These are phyloP conservation scores for Quercus robur DNA, from an alignment of 306 rosid species.

Conservation along the genomic window DNA sequence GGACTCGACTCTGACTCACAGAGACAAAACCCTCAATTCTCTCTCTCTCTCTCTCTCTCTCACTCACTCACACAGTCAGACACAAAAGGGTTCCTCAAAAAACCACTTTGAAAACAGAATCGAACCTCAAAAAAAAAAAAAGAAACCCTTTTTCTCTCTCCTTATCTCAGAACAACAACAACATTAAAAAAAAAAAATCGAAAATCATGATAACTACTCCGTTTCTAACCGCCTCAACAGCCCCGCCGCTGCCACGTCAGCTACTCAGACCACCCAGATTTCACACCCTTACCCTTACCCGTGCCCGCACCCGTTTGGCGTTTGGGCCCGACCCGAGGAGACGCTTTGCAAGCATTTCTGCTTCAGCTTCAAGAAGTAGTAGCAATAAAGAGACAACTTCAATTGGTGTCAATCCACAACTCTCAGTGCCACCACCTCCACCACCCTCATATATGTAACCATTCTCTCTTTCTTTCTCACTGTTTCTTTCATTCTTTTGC, in stretches of 20 bases:
- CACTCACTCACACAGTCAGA: no score
- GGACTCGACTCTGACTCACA: no score
- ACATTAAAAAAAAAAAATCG: not conserved
- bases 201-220: not conserved
- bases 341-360: constrained; percentile 73
- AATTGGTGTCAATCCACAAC: constrained; percentile 70
- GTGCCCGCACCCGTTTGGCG: not conserved
- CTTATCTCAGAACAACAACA: no score
- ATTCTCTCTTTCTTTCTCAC: constrained; percentile 10
- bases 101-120: no score
- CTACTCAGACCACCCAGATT: not conserved
- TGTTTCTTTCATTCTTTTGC: not conserved
- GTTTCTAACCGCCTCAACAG: not conserved
- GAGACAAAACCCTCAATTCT: no score
- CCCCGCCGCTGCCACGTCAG: not conserved
- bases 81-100: no score
- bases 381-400: constrained; percentile 59
- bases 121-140: no score
- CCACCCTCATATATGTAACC: constrained; percentile 62
- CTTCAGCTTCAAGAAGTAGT: constrained; percentile 25
- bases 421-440: constrained; percentile 62
- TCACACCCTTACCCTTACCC: not conserved
- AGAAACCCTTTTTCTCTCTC: no score
- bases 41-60: no score
- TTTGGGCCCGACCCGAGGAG: not conserved